Evolutionary conservation across 1,284 basidiomycete species (phyloP), one percentile per base, ranked within the genome.

Genomic region (Clitocybe nebularis): DNA sequence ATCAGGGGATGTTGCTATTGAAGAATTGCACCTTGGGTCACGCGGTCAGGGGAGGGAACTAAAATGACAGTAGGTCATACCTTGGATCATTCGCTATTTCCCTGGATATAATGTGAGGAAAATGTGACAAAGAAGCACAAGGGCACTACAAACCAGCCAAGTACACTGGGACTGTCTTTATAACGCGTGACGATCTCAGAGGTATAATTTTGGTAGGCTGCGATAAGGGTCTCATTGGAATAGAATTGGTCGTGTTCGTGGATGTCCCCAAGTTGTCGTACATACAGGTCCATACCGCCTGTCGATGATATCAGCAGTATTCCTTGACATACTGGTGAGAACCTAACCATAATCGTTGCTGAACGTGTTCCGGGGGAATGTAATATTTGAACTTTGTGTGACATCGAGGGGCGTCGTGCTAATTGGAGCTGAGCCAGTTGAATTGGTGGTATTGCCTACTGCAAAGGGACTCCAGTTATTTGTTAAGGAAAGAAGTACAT

Each of bases 271-370:
- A 80, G 72, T 47, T 72, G 62, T 44, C 75, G 71, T 38, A 83
- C 75, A 55, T 84, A 84, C 9, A 69, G 58, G 54, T 84, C 81
- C 74, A 83, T 81, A 35, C 81, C 81, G 35, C 76, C 76, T 78
- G 42, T 43, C 39, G 39, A 32, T 34, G n/a, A 39, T 5, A 20
- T 52, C 35, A 53, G 9, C 22, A 39, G 24, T 20, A n/a, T 22
- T 28, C 11, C 34, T 13, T 16, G 8, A 23, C 24, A 42, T 26
- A 36, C 24, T 9, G 14, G 40, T 30, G 21, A 26, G 44, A n/a
- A 51, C 67, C 26, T 16, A 24, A 76, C 79, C 80, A 43, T 75
- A 83, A 51, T 79, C 74, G 49, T 81, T 81, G 40, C 77, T 79
- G 24, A 83, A 53, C 39, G 63, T 68, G 45, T 78, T 78, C 21